Percentiles rank a stretch among this genome's conserved stretches.
Evolutionary conservation across 768 basidiomycete genomes (phyloP).

Genomic region (Suillus decipiens): DNA sequence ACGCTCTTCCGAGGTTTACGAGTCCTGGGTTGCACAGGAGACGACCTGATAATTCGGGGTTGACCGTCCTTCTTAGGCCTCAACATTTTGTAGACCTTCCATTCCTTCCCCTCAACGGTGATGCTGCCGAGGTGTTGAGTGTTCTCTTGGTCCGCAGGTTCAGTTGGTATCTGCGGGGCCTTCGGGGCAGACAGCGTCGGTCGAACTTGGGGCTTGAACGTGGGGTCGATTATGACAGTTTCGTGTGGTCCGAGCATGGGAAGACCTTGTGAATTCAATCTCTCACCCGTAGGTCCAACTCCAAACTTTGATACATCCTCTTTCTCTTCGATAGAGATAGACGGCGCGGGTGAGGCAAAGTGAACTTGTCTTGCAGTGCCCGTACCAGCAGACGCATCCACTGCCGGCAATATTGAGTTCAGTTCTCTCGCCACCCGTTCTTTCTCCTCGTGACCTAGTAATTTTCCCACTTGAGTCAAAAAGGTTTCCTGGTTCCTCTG

Average conservation of each 20-base stretch:
- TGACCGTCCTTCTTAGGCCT: slow-evolving; percentile 7
- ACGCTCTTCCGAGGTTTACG: neutral
- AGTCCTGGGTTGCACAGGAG: neutral
- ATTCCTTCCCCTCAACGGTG: slow-evolving; percentile 7
- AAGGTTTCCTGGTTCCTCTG: slow-evolving; percentile 17
- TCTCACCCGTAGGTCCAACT: slow-evolving; percentile 25
- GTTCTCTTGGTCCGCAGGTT: slow-evolving; percentile 1
- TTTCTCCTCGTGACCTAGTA: slow-evolving; percentile 13
- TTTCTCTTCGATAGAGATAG: slow-evolving; percentile 17
- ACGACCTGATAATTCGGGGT: slow-evolving; percentile 3
- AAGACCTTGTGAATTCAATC: slow-evolving; percentile 19
- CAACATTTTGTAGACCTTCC: slow-evolving; percentile 6
- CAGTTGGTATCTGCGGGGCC: neutral
- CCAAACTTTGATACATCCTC: neutral
- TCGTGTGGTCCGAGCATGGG: slow-evolving; percentile 24
- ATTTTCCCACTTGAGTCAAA: slow-evolving; percentile 24
- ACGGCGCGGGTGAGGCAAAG: slow-evolving; percentile 14
- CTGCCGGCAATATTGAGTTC: slow-evolving; percentile 6
- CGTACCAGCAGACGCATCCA: slow-evolving; percentile 15
- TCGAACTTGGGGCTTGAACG: slow-evolving; percentile 6
- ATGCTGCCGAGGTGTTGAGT: slow-evolving; percentile 10
- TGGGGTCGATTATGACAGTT: slow-evolving; percentile 13
- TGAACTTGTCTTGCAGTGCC: slow-evolving; percentile 4
- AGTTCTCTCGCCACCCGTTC: slow-evolving; percentile 17
- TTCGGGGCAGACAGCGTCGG: neutral